Conservation (phyloP, 441 rosid genomes). For the Breynia disticha region DNA sequence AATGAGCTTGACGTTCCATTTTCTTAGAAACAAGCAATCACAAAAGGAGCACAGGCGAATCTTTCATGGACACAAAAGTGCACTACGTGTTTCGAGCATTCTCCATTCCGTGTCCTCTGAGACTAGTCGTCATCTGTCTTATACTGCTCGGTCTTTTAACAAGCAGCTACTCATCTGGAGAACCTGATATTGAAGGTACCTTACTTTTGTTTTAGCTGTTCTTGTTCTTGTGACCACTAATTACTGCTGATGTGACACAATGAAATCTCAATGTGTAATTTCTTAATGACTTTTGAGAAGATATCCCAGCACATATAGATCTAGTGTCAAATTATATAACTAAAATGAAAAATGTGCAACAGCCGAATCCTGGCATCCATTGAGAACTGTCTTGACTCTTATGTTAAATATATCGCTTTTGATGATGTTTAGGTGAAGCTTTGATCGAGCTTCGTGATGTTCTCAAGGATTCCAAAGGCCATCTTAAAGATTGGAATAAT, state of each 20-base stretch:
- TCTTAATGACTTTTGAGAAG: background rate
- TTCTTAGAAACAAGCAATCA: constrained; percentile 12
- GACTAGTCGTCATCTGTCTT: constrained; percentile 28
- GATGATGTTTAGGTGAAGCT: constrained; percentile 51
- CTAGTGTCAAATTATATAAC: too few species aligned
- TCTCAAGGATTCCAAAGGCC: constrained; percentile 49
- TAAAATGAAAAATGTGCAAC: too few species aligned
- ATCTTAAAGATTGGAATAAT: constrained; percentile 50
- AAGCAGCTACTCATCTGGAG: constrained; percentile 33
- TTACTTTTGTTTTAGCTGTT: background rate
- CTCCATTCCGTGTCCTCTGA: constrained; percentile 21
- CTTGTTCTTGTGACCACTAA: too few species aligned
- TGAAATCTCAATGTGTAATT: background rate
- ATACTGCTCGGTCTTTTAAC: constrained; percentile 27
- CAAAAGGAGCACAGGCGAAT: constrained; percentile 9
- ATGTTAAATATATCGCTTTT: background rate
- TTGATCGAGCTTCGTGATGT: constrained; percentile 40
- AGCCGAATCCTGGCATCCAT: background rate
- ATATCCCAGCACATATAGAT: background rate
- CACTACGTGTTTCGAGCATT: constrained; percentile 20
- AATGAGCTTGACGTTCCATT: background rate
- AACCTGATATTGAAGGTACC: constrained; percentile 69
- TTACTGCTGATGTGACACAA: background rate
- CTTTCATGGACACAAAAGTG: constrained; percentile 13
- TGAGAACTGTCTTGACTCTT: background rate